Conservation (phyloP, 768 basidiomycete genomes). For the Boletus barrowsii region DNA sequence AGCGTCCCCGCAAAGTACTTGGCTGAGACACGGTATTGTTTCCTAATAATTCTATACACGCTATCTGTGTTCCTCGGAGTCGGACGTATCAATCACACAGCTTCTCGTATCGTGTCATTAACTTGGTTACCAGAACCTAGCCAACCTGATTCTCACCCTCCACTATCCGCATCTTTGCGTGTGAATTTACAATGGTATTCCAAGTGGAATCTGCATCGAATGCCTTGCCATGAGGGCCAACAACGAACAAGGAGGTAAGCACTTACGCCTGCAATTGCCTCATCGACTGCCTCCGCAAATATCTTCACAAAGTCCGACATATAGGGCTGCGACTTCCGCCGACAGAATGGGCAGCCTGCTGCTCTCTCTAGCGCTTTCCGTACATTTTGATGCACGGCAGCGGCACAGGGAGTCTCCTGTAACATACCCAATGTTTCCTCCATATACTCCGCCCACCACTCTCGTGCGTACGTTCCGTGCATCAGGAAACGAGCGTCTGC, state of each 20-base stretch:
- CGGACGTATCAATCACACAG: background rate
- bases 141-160: background rate
- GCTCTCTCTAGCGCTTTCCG: conserved; percentile 18
- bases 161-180: background rate
- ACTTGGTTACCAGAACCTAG: background rate
- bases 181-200: conserved; percentile 11
- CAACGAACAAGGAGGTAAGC: background rate
- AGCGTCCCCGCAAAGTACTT: no score
- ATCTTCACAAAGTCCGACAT: conserved; percentile 23
- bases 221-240: background rate
- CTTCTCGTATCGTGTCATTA: background rate
- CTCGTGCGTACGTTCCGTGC: conserved; percentile 26
- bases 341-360: conserved; percentile 20
- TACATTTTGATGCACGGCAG: conserved; percentile 14
- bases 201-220: conserved; percentile 18
- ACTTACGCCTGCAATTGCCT: conserved; percentile 20
- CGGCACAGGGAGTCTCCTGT: conserved; percentile 23
- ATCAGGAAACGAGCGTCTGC: conserved; percentile 24
- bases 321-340: conserved; percentile 11
- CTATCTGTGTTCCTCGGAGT: background rate
- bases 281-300: conserved; percentile 23
- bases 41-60: no score
- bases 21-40: no score
- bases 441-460: conserved; percentile 34
- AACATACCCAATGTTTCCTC: conserved; percentile 21